Conservation (phyloP, 73 alveolate species). For the Tetrahymena elliotti region DNA sequence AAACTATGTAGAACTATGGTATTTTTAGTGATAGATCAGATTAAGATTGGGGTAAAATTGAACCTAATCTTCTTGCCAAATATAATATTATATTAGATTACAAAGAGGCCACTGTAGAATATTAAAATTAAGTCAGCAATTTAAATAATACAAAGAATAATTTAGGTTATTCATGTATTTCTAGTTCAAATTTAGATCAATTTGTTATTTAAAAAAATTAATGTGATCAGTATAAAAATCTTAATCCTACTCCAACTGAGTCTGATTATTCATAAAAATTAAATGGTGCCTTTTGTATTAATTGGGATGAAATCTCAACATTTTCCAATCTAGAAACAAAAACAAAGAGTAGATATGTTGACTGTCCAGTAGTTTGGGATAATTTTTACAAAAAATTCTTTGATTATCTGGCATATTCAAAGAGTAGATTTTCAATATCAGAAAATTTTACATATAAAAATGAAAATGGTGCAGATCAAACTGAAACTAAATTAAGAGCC, state of each 20-base stretch:
- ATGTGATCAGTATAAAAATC: neutral
- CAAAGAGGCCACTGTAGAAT: neutral
- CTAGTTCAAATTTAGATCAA: neutral
- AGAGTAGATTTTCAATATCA: too few relatives aligned
- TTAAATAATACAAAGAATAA: neutral
- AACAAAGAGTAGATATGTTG: neutral
- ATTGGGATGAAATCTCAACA: neutral
- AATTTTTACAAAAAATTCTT: too few relatives aligned
- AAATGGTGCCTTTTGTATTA: neutral
- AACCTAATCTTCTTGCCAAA: neutral
- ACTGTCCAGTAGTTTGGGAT: neutral
- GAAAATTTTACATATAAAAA: neutral
- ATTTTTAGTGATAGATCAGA: neutral
- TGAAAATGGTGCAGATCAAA: too few relatives aligned
- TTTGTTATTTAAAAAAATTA: neutral
- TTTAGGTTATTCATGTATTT: neutral
- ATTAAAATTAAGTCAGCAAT: neutral
- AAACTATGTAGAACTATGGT: neutral
- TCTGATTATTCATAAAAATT: too few relatives aligned
- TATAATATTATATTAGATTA: neutral
- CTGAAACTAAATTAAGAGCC: too few relatives aligned
- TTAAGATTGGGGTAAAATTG: neutral
- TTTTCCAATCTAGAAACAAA: neutral
- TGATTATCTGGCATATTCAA: neutral
- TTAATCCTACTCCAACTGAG: too few relatives aligned